A percentile compares a stretch with the other conserved stretches of the same genome.
Evolutionary conservation across 2,329 filamentous ascomycete species (phyloP).

Genomic region (Beauveria sp.): DNA sequence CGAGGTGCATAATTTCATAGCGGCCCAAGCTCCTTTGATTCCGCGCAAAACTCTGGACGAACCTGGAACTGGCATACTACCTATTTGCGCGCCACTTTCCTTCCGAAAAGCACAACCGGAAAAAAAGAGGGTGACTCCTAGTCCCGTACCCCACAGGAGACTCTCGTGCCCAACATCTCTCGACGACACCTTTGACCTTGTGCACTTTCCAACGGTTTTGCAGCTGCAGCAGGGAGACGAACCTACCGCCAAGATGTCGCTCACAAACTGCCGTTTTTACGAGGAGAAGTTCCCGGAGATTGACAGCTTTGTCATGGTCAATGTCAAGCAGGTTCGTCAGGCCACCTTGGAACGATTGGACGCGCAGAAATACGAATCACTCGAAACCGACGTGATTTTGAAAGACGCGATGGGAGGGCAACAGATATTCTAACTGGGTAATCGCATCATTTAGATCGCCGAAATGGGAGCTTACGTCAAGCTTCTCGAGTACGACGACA

Average conservation of each 20-base stretch:
- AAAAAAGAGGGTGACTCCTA: conserved; percentile 9
- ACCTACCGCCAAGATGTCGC: conserved; percentile 67
- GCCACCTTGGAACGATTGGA: conserved; percentile 1
- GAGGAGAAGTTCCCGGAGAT: conserved; percentile 94
- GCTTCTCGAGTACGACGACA: conserved; percentile 98
- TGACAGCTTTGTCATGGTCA: conserved; percentile 99
- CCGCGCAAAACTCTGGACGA: conserved; percentile 12
- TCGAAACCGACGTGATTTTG: neutral
- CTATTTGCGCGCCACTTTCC: conserved; percentile 1
- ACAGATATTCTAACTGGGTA: neutral
- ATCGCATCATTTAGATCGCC: conserved; percentile 61
- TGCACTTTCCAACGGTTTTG: conserved; percentile 10
- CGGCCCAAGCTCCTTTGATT: neutral
- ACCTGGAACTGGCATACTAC: neutral
- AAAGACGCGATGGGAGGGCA: neutral
- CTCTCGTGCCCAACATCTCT: conserved; percentile 11
- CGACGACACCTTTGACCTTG: conserved; percentile 10
- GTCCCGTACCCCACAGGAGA: conserved; percentile 6
- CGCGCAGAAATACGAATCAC: neutral
- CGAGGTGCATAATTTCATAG: neutral
- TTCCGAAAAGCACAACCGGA: neutral
- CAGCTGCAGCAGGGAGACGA: conserved; percentile 12
- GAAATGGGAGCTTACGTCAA: conserved; percentile 99
- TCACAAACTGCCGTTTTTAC: conserved; percentile 95
- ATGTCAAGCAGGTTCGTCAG: conserved; percentile 81